Conservation (phyloP, 495 filamentous ascomycete genomes). For the Sporormia fimetaria region DNA sequence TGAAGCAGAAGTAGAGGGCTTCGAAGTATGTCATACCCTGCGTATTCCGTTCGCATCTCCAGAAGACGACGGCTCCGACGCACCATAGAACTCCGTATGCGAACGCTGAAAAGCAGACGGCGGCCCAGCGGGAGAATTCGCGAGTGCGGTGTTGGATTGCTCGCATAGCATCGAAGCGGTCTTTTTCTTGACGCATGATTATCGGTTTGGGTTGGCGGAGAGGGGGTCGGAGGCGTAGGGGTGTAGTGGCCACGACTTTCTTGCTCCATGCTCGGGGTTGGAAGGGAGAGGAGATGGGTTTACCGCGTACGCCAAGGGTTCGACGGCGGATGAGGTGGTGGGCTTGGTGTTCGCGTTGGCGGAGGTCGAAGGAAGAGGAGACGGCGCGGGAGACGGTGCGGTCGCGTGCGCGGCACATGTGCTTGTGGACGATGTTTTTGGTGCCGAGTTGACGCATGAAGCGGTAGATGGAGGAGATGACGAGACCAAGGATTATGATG, state of each 20-base stretch:
- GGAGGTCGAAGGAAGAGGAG: slow-evolving; percentile 33
- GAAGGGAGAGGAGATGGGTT: slow-evolving; percentile 6
- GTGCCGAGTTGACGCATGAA: slow-evolving; percentile 53
- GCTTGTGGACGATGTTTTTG: slow-evolving; percentile 55
- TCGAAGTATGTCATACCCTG: slow-evolving; percentile 37
- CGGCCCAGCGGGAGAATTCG: slow-evolving; percentile 34
- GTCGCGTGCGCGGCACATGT: slow-evolving; percentile 47
- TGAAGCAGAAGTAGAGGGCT: slow-evolving; percentile 39
- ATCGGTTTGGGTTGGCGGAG: slow-evolving; percentile 29
- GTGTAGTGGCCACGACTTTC: slow-evolving; percentile 12
- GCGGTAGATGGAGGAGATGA: slow-evolving; percentile 35
- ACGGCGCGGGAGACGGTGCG: slow-evolving; percentile 46
- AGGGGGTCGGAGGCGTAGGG: not conserved
- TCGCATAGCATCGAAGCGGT: slow-evolving; percentile 37
- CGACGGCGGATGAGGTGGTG: slow-evolving; percentile 15
- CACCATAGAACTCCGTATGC: slow-evolving; percentile 37
- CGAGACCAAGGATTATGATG: slow-evolving; percentile 38
- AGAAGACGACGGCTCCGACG: slow-evolving; percentile 36
- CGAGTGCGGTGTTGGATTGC: slow-evolving; percentile 30
- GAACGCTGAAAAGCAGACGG: slow-evolving; percentile 28
- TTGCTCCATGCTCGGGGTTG: not conserved
- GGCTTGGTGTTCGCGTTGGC: slow-evolving; percentile 12
- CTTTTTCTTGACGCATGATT: slow-evolving; percentile 34
- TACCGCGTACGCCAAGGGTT: not conserved
- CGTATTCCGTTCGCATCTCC: slow-evolving; percentile 28